These are phyloP conservation scores for Vitis hybrid DNA, from an alignment of 177 flowering plant genomes.

Conservation along the genomic window DNA sequence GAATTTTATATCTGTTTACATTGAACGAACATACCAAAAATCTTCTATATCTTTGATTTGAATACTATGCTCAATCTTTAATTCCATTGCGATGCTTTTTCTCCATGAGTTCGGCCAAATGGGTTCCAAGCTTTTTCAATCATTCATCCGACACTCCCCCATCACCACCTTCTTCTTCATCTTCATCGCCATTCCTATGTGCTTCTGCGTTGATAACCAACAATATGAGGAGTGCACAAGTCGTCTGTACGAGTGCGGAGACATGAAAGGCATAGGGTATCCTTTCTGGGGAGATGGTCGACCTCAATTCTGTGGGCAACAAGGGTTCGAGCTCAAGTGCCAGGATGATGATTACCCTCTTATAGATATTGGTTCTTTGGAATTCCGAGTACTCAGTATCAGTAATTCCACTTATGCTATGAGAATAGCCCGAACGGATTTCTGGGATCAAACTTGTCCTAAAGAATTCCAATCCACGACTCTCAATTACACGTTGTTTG, in stretches of 20 bases:
- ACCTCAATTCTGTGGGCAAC: slow-evolving; percentile 21
- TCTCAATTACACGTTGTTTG: slow-evolving; percentile 8
- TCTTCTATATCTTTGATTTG: too few relatives aligned
- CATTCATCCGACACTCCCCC: neutral
- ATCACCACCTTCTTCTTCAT: slow-evolving; percentile 7
- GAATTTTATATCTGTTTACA: too few relatives aligned
- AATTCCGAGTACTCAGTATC: slow-evolving; percentile 17
- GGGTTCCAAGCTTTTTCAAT: too few relatives aligned
- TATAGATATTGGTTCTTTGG: neutral
- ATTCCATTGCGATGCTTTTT: too few relatives aligned
- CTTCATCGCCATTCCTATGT: neutral
- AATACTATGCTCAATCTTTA: too few relatives aligned
- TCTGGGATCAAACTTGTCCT: slow-evolving; percentile 15
- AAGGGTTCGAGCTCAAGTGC: slow-evolving; percentile 27
- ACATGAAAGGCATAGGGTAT: slow-evolving; percentile 7
- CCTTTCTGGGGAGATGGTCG: slow-evolving; percentile 37
- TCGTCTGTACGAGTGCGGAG: slow-evolving; percentile 16
- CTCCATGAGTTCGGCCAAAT: too few relatives aligned
- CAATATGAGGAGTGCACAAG: slow-evolving; percentile 9
- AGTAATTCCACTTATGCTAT: neutral
- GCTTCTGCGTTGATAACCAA: neutral
- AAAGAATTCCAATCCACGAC: neutral
- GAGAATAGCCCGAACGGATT: slow-evolving; percentile 19
- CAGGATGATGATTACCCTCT: neutral
- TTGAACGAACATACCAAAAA: too few relatives aligned